These are phyloP conservation scores for Kwoniella newhampshirensis DNA, from an alignment of 768 basidiomycete genomes.

Conservation along the genomic window DNA sequence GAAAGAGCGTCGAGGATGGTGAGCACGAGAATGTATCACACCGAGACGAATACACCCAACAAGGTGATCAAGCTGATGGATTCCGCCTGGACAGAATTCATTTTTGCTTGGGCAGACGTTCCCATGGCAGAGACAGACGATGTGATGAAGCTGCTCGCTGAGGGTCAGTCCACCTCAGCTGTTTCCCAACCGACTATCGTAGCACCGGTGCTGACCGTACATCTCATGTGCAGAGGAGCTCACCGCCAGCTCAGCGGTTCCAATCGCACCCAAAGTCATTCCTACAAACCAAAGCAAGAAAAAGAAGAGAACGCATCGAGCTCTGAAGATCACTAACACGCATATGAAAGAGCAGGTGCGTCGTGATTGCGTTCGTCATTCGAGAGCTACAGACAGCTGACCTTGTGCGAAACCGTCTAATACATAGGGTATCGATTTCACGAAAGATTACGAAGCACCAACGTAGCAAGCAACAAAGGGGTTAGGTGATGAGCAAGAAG, in stretches of 20 bases:
- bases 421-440: constrained; percentile 35
- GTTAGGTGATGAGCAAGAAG: too few relatives aligned
- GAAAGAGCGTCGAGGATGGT: constrained; percentile 42
- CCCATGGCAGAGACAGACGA: constrained; percentile 30
- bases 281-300: constrained; percentile 25
- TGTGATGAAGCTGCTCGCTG: constrained; percentile 25
- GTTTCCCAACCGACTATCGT: not conserved
- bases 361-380: not conserved
- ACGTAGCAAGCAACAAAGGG: constrained; percentile 1
- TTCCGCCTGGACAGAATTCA: constrained; percentile 19
- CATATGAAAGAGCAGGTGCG: constrained; percentile 36
- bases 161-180: constrained; percentile 23
- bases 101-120: constrained; percentile 31
- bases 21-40: too few relatives aligned
- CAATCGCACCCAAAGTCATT: constrained; percentile 18
- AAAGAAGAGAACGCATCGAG: constrained; percentile 23
- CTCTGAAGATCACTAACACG: constrained; percentile 33
- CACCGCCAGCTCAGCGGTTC: constrained; percentile 20
- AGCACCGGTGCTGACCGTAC: not conserved
- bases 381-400: not conserved
- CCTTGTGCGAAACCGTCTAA: not conserved
- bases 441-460: constrained; percentile 32
- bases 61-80: not conserved
- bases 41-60: too few relatives aligned
- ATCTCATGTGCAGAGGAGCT: constrained; percentile 26